Evolutionary conservation across 2,329 filamentous ascomycete genomes (phyloP).

Genomic region (Cylindrodendrum hubeiense): DNA sequence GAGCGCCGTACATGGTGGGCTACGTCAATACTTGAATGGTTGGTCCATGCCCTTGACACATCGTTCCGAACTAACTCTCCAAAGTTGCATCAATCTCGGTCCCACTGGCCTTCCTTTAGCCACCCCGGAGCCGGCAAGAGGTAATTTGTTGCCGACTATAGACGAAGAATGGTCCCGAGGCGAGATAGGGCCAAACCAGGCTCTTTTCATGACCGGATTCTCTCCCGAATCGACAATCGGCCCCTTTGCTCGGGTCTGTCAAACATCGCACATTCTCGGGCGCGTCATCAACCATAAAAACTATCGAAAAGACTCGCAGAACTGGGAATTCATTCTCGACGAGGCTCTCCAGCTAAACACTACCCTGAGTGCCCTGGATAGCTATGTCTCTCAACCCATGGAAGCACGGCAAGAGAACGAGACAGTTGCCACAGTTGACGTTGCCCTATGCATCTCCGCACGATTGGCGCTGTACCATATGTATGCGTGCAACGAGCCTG

Average conservation of each 20-base stretch:
- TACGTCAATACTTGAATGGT: constrained; percentile 10
- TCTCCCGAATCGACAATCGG: neutral
- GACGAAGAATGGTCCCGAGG: constrained; percentile 3
- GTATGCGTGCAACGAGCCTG: constrained; percentile 15
- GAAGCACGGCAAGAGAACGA: neutral
- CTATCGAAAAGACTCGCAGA: neutral
- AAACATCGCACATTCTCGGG: constrained; percentile 8
- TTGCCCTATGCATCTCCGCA: constrained; percentile 6
- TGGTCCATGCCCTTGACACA: no score
- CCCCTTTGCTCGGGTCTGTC: constrained; percentile 2
- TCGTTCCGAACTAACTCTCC: neutral
- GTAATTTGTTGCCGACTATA: constrained; percentile 6
- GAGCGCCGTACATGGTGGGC: constrained; percentile 20
- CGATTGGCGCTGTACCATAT: constrained; percentile 2
- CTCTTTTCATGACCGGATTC: constrained; percentile 13
- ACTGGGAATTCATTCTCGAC: neutral
- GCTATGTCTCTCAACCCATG: neutral
- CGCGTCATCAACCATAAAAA: constrained; percentile 10
- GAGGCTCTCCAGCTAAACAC: constrained; percentile 2
- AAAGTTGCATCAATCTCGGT: constrained; percentile 5
- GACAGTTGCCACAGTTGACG: neutral
- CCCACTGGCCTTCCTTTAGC: constrained; percentile 1
- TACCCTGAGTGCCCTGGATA: constrained; percentile 14
- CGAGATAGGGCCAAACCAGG: constrained; percentile 10
- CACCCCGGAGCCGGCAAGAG: constrained; percentile 9